These are phyloP conservation scores for Symbiodinium pilosum DNA, from an alignment of 73 alveolate genomes.

Conservation along the genomic window DNA sequence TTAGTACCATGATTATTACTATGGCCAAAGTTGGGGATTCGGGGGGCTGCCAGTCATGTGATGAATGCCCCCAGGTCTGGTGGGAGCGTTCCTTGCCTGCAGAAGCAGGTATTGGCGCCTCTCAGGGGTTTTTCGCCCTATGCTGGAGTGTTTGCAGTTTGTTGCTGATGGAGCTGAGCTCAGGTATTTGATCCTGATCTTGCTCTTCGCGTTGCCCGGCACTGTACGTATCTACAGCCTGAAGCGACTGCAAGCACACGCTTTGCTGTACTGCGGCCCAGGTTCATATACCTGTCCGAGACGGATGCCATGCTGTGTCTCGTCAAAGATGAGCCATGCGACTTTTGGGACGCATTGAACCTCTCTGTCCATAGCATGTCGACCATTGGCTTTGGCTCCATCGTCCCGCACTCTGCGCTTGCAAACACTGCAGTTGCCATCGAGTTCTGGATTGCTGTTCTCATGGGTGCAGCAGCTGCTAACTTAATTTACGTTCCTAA, in stretches of 20 bases:
- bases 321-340: conserved; percentile 2
- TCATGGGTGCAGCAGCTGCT: background rate
- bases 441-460: conserved; percentile 21
- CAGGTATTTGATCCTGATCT: background rate
- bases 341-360: conserved; percentile 19
- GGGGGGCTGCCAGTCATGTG: too few relatives aligned
- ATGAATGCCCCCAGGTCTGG: too few relatives aligned
- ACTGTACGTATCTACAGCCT: background rate
- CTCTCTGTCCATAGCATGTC: conserved; percentile 22
- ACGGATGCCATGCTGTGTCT: background rate
- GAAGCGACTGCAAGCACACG: background rate
- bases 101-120: background rate
- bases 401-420: background rate
- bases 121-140: too few relatives aligned
- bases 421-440: background rate
- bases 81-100: background rate
- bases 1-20: too few relatives aligned
- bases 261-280: background rate
- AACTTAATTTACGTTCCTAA: too few relatives aligned
- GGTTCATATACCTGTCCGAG: background rate
- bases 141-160: too few relatives aligned
- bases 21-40: too few relatives aligned
- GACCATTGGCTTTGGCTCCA: conserved; percentile 15
- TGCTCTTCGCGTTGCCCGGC: background rate
- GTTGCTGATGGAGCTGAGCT: too few relatives aligned